phyloP scores from a whole-genome alignment of 495 filamentous ascomycete species.

The Aspergillus cavernicola region DNA sequence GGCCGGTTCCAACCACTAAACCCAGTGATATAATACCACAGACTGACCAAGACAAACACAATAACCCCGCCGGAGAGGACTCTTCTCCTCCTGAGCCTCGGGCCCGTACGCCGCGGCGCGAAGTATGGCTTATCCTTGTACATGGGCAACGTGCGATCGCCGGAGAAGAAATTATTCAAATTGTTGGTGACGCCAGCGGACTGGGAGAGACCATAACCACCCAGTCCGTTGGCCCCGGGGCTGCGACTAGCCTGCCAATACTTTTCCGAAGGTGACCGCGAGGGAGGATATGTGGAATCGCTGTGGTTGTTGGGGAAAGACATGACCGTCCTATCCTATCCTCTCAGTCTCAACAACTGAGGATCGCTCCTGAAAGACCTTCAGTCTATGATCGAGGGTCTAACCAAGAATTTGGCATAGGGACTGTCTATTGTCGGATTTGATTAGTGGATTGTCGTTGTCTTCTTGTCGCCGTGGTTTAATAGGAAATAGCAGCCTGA shows the following conservation, averaged over 20 bases:
- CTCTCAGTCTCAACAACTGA: no score
- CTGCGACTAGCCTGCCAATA: slow-evolving; percentile 58
- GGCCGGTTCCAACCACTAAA: slow-evolving; percentile 54
- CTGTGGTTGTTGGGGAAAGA: slow-evolving; percentile 49
- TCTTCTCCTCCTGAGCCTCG: slow-evolving; percentile 27
- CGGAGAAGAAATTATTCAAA: slow-evolving; percentile 50
- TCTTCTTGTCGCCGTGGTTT: background rate
- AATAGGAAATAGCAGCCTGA: background rate
- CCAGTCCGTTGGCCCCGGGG: slow-evolving; percentile 29
- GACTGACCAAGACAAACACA: slow-evolving; percentile 39
- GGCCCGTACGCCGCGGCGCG: slow-evolving; percentile 40
- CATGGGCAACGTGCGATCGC: slow-evolving; percentile 71
- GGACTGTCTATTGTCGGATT: background rate
- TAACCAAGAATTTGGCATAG: slow-evolving; percentile 2
- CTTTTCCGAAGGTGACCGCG: slow-evolving; percentile 61
- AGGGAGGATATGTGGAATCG: slow-evolving; percentile 68
- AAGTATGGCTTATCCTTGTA: slow-evolving; percentile 98
- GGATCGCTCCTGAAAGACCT: background rate
- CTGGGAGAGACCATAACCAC: slow-evolving; percentile 39
- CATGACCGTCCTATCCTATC: slow-evolving; percentile 15
- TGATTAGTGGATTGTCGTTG: background rate
- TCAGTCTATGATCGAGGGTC: background rate
- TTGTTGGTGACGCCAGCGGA: slow-evolving; percentile 37
- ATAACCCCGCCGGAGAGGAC: slow-evolving; percentile 22
- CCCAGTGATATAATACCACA: slow-evolving; percentile 50